phyloP scores from a whole-genome alignment of 306 rosid genomes.

The Lathyrus sativus region DNA sequence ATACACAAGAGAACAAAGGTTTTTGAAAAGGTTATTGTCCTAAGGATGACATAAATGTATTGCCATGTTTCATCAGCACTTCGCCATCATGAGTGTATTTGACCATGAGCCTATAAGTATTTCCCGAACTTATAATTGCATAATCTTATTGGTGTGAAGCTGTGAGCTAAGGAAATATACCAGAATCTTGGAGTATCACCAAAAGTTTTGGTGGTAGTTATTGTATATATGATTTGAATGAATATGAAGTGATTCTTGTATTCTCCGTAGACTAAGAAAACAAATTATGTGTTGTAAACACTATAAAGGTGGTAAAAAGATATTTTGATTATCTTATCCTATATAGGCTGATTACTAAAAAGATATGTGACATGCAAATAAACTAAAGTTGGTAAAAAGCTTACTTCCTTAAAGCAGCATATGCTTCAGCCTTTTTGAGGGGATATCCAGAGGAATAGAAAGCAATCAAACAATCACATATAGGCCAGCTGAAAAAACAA shows the following conservation, averaged over 20 bases:
- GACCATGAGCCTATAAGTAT: too few species aligned
- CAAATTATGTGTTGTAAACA: not conserved
- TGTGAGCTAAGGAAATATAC: not conserved
- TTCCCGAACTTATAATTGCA: too few species aligned
- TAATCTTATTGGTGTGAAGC: not conserved
- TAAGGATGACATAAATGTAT: too few species aligned
- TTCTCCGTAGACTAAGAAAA: not conserved
- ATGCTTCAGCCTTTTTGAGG: slow-evolving; percentile 86
- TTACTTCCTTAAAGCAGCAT: slow-evolving; percentile 94
- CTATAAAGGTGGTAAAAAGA: not conserved
- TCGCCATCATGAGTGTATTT: too few species aligned
- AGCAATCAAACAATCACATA: slow-evolving; percentile 95
- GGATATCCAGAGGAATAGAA: slow-evolving; percentile 94
- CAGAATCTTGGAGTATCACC: not conserved
- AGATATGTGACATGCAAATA: slow-evolving; percentile 19
- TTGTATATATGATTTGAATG: not conserved
- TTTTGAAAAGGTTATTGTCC: too few species aligned
- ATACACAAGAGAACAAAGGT: too few species aligned
- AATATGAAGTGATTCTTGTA: not conserved
- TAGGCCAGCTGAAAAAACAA: slow-evolving; percentile 87
- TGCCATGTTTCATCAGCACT: too few species aligned
- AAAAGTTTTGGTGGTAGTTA: not conserved
- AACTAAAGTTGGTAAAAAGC: slow-evolving; percentile 45
- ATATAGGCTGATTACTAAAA: slow-evolving; percentile 31
- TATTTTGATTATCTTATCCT: not conserved